Base-by-base conservation (phyloP, 225 moss, liverwort and hornwort species). In the Climacium dendroides region DNA sequence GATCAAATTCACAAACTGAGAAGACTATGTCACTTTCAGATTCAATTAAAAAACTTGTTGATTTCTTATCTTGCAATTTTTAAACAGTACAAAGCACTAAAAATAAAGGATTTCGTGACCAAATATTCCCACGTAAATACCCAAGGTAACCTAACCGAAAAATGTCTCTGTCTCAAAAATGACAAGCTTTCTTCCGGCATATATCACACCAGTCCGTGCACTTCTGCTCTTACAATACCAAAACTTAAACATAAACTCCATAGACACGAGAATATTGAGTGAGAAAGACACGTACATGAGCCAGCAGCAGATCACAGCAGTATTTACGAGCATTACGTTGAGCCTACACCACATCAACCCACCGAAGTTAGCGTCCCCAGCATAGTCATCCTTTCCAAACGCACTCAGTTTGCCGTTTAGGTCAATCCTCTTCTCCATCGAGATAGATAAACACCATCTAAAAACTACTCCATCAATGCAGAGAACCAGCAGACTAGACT, bases 231-330 rank as follows among this genome's bases (percentile, higher is more conserved):
- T 28, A 37, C n/a, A 30, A 45, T 58, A 66, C 47, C 64, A 50
- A 65, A 35, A 39, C 30, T 74, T 39, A 50, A 66, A 34, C 53
- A 15, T 6, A 48, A 55, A 53, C 28, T 67, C n/a, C 35, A 62
- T 34, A 60, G 52, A 79, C 32, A 61, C 52, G 79, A 84, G 73
- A 74, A 17, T 25, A 6, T 39, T 37, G 47, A 89, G 71, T 69
- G 60, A 86, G 86, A 85, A 22, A 35, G 48, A 85, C 6, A 77
- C 95, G 83, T 86, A 96, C 96, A 95, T 90, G 87, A 93, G 89
- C 89, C 93, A 96, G 91, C 95, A 95, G 91, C 96, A 96, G 82
- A 95, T 91, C 80, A 96, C 96, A 62, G 96, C 94, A 87, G 91
- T 95, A 89, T 58, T 94, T 85, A 95, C 95, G 83, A 96, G 91